Percentiles rank a stretch among this genome's conserved stretches.
Conservation (phyloP, 306 rosid species). For the Quercus rubra region DNA sequence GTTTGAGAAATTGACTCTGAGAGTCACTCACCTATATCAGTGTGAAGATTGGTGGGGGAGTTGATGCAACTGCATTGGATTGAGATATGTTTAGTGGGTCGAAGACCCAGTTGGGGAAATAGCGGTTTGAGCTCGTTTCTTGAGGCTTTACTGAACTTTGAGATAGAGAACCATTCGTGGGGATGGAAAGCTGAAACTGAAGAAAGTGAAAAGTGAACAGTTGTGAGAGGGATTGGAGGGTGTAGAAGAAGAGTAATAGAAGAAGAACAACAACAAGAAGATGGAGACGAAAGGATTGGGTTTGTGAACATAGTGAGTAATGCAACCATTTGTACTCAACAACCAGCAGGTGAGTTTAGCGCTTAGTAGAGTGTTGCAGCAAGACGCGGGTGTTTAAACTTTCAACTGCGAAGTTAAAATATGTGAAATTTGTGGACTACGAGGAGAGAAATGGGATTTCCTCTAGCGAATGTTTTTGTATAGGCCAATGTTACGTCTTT, state of each 20-base stretch:
- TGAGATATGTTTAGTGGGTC: slow-evolving; percentile 12
- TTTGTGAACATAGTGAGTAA: slow-evolving; percentile 16
- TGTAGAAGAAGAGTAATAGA: not conserved
- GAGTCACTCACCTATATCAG: slow-evolving; percentile 39
- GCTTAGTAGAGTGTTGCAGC: no score
- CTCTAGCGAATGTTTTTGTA: no score
- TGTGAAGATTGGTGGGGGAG: not conserved
- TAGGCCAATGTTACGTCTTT: no score
- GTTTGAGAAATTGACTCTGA: slow-evolving; percentile 45
- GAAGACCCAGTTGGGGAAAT: slow-evolving; percentile 8
- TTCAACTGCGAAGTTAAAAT: not conserved
- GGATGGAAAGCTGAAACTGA: slow-evolving; percentile 9
- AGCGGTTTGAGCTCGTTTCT: slow-evolving; percentile 12
- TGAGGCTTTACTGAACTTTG: slow-evolving; percentile 4
- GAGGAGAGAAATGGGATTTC: no score
- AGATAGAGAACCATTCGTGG: slow-evolving; percentile 6
- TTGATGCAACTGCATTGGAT: slow-evolving; percentile 25
- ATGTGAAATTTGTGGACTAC: not conserved
- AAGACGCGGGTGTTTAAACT: not conserved
- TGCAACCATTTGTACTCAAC: slow-evolving; percentile 29
- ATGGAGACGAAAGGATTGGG: slow-evolving; percentile 7
- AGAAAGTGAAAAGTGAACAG: slow-evolving; percentile 6
- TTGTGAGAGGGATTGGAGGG: slow-evolving; percentile 3
- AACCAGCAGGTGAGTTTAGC: not conserved
- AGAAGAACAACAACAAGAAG: slow-evolving; percentile 14